Evolutionary conservation across 352 stramenopile genomes (phyloP), one percentile per base, ranked within the genome.

Genomic region (Globisporangium sylvaticum): DNA sequence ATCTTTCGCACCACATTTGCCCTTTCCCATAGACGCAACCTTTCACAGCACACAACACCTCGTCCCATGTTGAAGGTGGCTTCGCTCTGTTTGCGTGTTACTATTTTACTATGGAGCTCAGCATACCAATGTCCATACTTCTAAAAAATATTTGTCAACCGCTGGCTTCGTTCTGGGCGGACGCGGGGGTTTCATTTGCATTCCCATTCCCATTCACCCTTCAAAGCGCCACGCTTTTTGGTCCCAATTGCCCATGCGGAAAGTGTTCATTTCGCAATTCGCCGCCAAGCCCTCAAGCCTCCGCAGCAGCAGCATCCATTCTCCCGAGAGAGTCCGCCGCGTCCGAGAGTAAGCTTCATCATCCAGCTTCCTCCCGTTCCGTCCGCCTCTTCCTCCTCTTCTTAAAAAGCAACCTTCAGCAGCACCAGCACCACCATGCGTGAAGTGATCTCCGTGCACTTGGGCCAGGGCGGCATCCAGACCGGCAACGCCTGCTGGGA

Each of bases 381-480:
- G 31, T 22, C 53, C 31, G n/a, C 50, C 34, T 20, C 34, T 46
- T 6, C 25, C 3, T 20, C 7, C 31, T 37, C n/a, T n/a, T n/a
- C n/a, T n/a, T n/a, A n/a, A n/a, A n/a, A n/a, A n/a, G n/a, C n/a
- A n/a, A n/a, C n/a, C n/a, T n/a, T n/a, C n/a, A n/a, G n/a, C n/a
- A n/a, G n/a, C n/a, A n/a, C n/a, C n/a, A n/a, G n/a, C n/a, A n/a
- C 54, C 68, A 81, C 54, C 60, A 87, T 87, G 75, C 77, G 86
- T 73, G 86, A 95, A 80, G 73, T 95, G 50, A 85, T 97, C 60
- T 93, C 80, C 10, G 66, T 97, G 31, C 90, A 97, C 62, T 74
- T 97, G 48, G 90, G 90, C 56, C 90, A 97, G 69, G 92, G 88
- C 68, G 90, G 90, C 27, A 97, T 97, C 77, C 90, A 97, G 64